Evolutionary conservation across 352 stramenopile species (phyloP), one percentile per base, ranked within the genome.

Genomic region (Globisporangium polare): DNA sequence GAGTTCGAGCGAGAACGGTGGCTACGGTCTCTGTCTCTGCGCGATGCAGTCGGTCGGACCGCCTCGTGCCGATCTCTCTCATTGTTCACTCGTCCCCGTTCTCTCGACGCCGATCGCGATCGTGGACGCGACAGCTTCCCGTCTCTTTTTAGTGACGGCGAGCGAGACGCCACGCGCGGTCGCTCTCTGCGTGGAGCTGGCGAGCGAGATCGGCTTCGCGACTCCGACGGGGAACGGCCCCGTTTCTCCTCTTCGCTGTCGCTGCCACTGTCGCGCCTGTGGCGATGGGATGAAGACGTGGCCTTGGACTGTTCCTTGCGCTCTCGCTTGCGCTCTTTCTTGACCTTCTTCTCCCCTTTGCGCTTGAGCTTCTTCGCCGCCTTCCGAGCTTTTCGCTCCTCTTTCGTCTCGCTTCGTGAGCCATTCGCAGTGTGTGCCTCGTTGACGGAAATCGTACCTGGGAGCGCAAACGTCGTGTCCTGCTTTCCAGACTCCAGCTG

Each of bases 271-370:
- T 54, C 47, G 2, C 20, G 49, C 49, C 31, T 55, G 49, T 41
- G 49, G 18, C 10, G 27, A 41, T 41, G 49, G 15, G 49, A 4
- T 7, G 49, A 41, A 5, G 49, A 42, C 9, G 49, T 6, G 17
- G 7, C 26, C 9, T 41, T 41, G 2, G 31, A 39, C 33, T 62
- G 39, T 26, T 88, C 72, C 49, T 89, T 90, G 58, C 83, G 82
- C 51, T 88, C 72, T 53, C 85, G 84, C 56, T 88, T 92, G 41
- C 78, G 74, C 1, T 78, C 52, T 56, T 91, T 90, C 62, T 84
- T 90, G 27, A 53, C 70, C 10, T 78, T 76, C 45, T 90, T 93
- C 54, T 89, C 70, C 17, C 74, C 65, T 47, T 89, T 89, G 24
- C 76, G 73, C 15, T 67, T 63, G 42, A 77, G 74, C 27, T 89